Conservation (phyloP, 768 basidiomycete genomes). For the Naganishia antarctica region DNA sequence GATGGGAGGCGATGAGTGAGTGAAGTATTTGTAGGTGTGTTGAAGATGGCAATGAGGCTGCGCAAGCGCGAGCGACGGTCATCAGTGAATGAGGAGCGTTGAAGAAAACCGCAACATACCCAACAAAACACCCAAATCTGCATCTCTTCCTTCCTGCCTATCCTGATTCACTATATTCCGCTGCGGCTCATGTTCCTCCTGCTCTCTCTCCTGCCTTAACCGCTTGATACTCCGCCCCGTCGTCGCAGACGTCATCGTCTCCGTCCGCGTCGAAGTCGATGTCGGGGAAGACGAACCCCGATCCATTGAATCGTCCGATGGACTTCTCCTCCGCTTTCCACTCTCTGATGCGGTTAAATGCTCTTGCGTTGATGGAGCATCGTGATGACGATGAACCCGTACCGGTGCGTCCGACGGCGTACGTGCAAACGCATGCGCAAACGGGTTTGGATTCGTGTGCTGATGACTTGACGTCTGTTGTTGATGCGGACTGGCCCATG, state of each 20-base stretch:
- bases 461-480: background rate
- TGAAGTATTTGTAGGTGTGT: constrained; percentile 16
- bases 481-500: background rate
- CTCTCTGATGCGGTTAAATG: background rate
- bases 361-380: too few relatives aligned
- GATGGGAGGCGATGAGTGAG: constrained; percentile 8
- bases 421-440: constrained; percentile 8
- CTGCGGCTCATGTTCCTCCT: too few relatives aligned
- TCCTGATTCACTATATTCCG: too few relatives aligned
- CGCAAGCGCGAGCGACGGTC: too few relatives aligned
- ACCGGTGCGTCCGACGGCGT: too few relatives aligned
- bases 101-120: background rate
- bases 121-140: constrained; percentile 10
- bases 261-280: too few relatives aligned
- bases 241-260: too few relatives aligned
- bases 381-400: too few relatives aligned
- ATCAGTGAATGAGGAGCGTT: background rate
- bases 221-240: background rate
- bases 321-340: background rate
- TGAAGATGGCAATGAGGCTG: constrained; percentile 9
- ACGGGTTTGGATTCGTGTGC: background rate
- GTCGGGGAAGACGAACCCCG: background rate
- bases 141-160: background rate
- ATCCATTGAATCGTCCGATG: background rate
- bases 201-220: background rate